phyloP scores from a whole-genome alignment of 257 asterid species.

The Primulina huaijiensis region DNA sequence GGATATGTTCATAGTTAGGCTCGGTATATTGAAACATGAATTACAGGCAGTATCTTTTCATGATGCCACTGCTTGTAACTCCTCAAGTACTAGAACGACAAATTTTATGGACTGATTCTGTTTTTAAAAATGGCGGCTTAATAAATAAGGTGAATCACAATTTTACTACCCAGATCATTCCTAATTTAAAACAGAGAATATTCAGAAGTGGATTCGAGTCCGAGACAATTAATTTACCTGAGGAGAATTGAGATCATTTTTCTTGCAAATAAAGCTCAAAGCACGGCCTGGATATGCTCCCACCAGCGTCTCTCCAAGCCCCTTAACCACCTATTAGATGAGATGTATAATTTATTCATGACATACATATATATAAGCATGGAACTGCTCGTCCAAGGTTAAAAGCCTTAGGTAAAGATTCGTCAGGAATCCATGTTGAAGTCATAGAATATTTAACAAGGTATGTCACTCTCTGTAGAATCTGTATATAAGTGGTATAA shows the following conservation, averaged over 20 bases:
- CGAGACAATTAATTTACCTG: conserved; percentile 40
- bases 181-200: conserved; percentile 4
- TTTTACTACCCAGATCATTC: not conserved
- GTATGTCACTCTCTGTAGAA: not conserved
- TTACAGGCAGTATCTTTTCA: conserved; percentile 6
- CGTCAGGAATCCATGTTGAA: not conserved
- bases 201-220: conserved; percentile 20
- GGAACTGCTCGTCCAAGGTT: conserved; percentile 1
- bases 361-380: conserved; percentile 25
- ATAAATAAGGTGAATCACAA: conserved; percentile 13
- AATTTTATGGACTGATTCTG: not conserved
- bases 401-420: conserved; percentile 13
- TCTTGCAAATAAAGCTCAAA: conserved; percentile 90
- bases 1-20: conserved; percentile 13
- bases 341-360: conserved; percentile 17
- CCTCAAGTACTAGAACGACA: not conserved
- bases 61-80: not conserved
- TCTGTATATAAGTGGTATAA: conserved; percentile 2
- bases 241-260: conserved; percentile 72
- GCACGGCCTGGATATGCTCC: conserved; percentile 99
- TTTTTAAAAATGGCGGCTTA: not conserved
- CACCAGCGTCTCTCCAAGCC: conserved; percentile 97
- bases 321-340: conserved; percentile 74
- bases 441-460: conserved; percentile 8
- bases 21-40: conserved; percentile 9